These are phyloP conservation scores for Dothideomycetidae sp. DNA, from an alignment of 2,329 filamentous ascomycete genomes.

Conservation along the genomic window DNA sequence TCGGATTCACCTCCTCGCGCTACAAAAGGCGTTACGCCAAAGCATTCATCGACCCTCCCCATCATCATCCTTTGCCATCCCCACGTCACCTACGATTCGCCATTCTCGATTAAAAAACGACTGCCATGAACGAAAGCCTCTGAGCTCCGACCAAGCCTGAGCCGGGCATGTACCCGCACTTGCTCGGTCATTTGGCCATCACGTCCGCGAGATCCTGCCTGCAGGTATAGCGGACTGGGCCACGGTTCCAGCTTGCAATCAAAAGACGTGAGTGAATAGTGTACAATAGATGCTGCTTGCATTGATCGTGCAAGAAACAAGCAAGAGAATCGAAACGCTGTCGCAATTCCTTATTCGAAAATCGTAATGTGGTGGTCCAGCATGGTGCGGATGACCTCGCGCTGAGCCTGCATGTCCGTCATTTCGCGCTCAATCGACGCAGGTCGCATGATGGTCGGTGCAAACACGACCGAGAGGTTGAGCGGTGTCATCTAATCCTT, in stretches of 20 bases:
- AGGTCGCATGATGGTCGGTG: conserved; percentile 92
- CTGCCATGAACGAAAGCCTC: too few species aligned
- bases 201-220: too few species aligned
- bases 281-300: neutral
- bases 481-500: conserved; percentile 73
- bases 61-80: neutral
- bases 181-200: too few species aligned
- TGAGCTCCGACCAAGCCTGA: too few species aligned
- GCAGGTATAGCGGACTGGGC: too few species aligned
- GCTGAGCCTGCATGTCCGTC: conserved; percentile 90
- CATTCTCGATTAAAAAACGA: too few species aligned
- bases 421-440: conserved; percentile 83
- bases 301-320: neutral
- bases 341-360: conserved; percentile 36
- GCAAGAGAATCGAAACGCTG: neutral
- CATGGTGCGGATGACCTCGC: conserved; percentile 79
- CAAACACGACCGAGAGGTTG: conserved; percentile 93
- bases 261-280: too few species aligned
- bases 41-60: neutral
- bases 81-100: neutral
- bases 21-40: neutral
- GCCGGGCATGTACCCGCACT: too few species aligned
- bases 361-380: conserved; percentile 79
- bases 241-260: too few species aligned
- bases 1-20: neutral